Evolutionary conservation across 768 basidiomycete species (phyloP), one percentile per base, ranked within the genome.

Genomic region (Amanita muscaria): DNA sequence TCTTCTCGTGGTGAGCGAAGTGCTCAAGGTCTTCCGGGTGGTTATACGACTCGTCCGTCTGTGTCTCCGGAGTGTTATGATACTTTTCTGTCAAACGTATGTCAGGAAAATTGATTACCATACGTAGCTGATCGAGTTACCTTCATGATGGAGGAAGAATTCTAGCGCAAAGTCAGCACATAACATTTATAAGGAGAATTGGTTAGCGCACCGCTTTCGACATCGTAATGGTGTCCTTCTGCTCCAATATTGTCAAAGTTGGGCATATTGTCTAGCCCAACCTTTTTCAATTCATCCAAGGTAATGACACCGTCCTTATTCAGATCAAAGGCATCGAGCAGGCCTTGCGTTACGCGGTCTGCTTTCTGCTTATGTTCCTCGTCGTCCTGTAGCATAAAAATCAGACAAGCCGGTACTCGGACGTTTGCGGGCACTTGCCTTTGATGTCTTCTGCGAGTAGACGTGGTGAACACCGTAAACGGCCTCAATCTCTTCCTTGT

Each of bases 111-210:
- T 8, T 39, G 40, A 22, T 18, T 46, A 14, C 34, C 19, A 23
- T 11, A 14, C 25, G 18, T 46, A 38, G 32, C 37, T 30, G 21
- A 31, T 16, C 31, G 15, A 38, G 65, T 56, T 48, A 83, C 91
- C 93, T 79, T 99, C 96, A 64, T 99, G 96, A 57, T 98, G 93
- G 38, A 93, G 71, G 76, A 92, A 93, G 68, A 93, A 93, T 64
- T 94, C 88, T 86, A 42, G 16, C 32, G 12, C 3, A 34, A 25
- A 29, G 33, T 37, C 53, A 43, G 31, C 21, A 42, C 31, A 11
- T 42, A 15, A 9, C 18, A 5, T 14, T 25, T 18, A 23, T 42
- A 15, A 11, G 21, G 7, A 35, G 11, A 41, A 30, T 14, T n/a
- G 22, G 2, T 8, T 15, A 12, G 65, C 83, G 53, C 54, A 88